Conservation (phyloP, 805 yeast genomes). For the Yamadazyma takamatsuzukensis region DNA sequence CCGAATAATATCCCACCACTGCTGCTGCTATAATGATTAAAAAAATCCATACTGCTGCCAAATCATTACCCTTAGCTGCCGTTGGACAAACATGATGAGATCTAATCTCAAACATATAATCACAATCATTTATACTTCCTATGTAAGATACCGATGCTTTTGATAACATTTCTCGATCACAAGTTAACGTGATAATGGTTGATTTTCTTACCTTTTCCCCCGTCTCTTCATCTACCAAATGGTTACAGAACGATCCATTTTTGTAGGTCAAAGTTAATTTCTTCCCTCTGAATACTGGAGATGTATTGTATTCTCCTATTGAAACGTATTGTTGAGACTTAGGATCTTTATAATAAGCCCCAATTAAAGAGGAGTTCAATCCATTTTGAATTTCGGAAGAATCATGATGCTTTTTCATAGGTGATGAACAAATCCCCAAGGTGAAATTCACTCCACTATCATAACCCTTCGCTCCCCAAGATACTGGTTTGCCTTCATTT, state of each 20-base stretch:
- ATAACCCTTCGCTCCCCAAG: constrained; percentile 69
- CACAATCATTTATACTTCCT: constrained; percentile 72
- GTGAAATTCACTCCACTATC: constrained; percentile 70
- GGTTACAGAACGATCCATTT: constrained; percentile 59
- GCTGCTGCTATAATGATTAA: constrained; percentile 32
- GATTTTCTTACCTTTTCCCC: constrained; percentile 55
- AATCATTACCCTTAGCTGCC: constrained; percentile 58
- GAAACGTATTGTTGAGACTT: constrained; percentile 33
- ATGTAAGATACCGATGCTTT: constrained; percentile 66
- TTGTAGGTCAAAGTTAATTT: constrained; percentile 67
- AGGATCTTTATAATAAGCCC: constrained; percentile 43
- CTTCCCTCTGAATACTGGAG: constrained; percentile 68
- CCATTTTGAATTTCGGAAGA: constrained; percentile 36
- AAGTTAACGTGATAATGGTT: constrained; percentile 65
- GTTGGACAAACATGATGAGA: constrained; percentile 87
- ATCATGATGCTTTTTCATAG: constrained; percentile 43
- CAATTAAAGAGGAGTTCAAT: constrained; percentile 35
- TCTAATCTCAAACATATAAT: constrained; percentile 78
- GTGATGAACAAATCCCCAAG: constrained; percentile 44
- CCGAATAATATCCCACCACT: constrained; percentile 35
- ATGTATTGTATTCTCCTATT: constrained; percentile 55
- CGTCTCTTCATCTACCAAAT: constrained; percentile 29
- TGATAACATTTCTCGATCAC: constrained; percentile 70
- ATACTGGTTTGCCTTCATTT: constrained; percentile 42
- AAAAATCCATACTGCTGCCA: constrained; percentile 52